Evolutionary conservation across 176 grass and related monocot genomes (phyloP), one percentile per base, ranked within the genome.

Genomic region (Thalia dealbata): DNA sequence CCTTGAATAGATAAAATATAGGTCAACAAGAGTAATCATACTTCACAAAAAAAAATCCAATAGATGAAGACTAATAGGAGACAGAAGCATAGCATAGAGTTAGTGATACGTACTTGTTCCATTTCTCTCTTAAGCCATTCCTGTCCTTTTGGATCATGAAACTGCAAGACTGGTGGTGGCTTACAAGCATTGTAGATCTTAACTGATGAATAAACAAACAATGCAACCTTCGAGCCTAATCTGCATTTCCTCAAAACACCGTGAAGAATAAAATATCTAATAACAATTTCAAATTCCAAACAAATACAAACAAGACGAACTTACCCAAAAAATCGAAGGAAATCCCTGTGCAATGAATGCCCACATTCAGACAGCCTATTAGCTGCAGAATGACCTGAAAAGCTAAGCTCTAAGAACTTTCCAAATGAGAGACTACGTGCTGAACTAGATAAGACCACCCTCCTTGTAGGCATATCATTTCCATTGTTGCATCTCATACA

Each of bases 331-430:
- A 92, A 96, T 11, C 92, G 84, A 75, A 96, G 76, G 38, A 89
- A 96, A 65, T 96, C 92, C 60, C 83, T 86, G 80, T 96, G 91
- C 52, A 96, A 71, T 50, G 75, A 86, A 82, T 96, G 92, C 3
- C 92, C 92, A 29, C 92, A 96, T 59, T 88, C 77, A 65, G 88
- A 91, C 41, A 96, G 67, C 42, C 81, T 96, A 85, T 72, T 88
- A 32, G 82, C 80, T 43, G 84, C 83, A 78, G 87, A 90, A 66
- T 96, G 92, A 73, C 82, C 83, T 76, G 92, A 96, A 82, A 96
- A 96, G 71, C 92, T 92, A 65, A 96, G 89, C 54, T 92, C 89
- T 64, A 96, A 80, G 74, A 96, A 96, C 82, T 96, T 96, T 52
- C 92, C 92, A 75, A 92, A 92, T 2, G 92, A 96, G 24, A 96